These are phyloP conservation scores for Cercis canadensis DNA, from an alignment of 306 rosid species.

Conservation along the genomic window DNA sequence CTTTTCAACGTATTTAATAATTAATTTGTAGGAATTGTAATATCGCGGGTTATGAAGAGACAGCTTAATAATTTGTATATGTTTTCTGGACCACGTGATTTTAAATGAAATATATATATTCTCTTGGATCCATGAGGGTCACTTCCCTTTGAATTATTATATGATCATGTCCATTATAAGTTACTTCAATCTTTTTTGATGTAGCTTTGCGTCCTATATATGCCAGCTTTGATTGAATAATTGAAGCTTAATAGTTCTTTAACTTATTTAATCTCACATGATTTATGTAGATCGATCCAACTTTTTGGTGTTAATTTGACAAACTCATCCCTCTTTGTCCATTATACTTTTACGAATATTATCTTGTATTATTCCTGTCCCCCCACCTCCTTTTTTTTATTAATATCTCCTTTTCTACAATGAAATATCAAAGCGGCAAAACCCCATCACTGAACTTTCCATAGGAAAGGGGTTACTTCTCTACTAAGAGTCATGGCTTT, in stretches of 20 bases:
- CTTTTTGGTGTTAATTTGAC: background rate
- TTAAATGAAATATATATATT: background rate
- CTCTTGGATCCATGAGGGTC: background rate
- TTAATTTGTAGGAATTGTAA: background rate
- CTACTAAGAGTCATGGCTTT: no score
- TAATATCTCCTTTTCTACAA: background rate
- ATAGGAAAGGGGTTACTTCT: no score
- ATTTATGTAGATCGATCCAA: background rate
- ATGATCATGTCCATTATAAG: slow-evolving; percentile 4
- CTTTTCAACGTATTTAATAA: slow-evolving; percentile 6
- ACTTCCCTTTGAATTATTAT: background rate
- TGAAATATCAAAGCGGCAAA: no score
- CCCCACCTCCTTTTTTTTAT: background rate
- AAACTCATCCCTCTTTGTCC: no score
- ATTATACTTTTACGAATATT: no score
- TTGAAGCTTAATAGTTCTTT: slow-evolving; percentile 7
- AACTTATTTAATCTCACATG: background rate
- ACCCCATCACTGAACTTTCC: no score
- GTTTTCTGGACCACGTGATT: slow-evolving; percentile 21
- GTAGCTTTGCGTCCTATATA: background rate
- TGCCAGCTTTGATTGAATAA: slow-evolving; percentile 14
- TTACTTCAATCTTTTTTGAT: background rate
- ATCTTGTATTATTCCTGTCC: no score
- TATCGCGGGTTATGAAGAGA: no score
- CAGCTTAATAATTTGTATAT: slow-evolving; percentile 22